These are phyloP conservation scores for slime mould (Dictyostelium discoideum) DNA, from an alignment of 78 protist species.

Conservation along the genomic window DNA sequence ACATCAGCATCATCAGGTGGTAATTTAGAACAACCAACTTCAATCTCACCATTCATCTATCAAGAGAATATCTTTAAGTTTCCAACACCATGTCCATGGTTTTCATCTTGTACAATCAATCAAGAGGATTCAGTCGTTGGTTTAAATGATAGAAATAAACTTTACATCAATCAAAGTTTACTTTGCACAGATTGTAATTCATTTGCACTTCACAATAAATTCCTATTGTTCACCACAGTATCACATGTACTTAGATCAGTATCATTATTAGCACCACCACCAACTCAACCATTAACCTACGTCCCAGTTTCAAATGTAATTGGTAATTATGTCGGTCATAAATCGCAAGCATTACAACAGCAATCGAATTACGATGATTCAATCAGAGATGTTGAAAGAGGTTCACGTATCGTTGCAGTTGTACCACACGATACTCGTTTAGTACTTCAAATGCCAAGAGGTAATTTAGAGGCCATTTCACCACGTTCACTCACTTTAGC, in stretches of 20 bases:
- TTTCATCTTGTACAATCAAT: conserved; percentile 3
- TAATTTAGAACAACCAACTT: not conserved
- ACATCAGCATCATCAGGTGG: not conserved
- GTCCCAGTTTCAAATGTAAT: not conserved
- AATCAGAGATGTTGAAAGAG: conserved; percentile 85
- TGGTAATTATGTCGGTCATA: not conserved
- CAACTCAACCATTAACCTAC: not conserved
- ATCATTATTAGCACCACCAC: conserved; percentile 32
- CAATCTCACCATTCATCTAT: conserved; percentile 14
- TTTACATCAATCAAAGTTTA: conserved; percentile 38
- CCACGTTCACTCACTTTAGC: conserved; percentile 82
- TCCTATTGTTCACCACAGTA: conserved; percentile 81
- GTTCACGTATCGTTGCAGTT: conserved; percentile 80
- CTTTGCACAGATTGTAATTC: conserved; percentile 73
- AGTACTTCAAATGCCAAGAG: conserved; percentile 89
- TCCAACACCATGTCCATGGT: conserved; percentile 70
- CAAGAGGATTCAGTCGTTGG: conserved; percentile 75
- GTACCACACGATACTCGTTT: conserved; percentile 73
- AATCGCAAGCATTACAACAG: not conserved
- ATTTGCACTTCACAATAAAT: conserved; percentile 81
- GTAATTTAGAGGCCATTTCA: conserved; percentile 87
- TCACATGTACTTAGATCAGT: conserved; percentile 78
- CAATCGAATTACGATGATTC: conserved; percentile 53
- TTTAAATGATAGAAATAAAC: conserved; percentile 12
- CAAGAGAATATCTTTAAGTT: conserved; percentile 42